Conservation (phyloP, 805 yeast genomes). For the Wickerhamomyces subpelliculosus region DNA sequence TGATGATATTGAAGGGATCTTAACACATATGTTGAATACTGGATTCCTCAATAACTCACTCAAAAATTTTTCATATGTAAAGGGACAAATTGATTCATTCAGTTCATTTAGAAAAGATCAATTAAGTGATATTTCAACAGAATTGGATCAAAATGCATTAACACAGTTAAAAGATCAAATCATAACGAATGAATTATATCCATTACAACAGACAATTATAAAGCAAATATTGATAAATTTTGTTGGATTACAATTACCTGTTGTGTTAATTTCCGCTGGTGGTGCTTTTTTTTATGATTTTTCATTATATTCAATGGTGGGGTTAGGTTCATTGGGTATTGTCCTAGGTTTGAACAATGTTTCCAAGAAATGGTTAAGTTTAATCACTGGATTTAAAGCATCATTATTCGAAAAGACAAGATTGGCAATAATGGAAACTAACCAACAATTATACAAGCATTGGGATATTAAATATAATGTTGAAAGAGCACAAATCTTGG, state of each 20-base stretch:
- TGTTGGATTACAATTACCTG: constrained; percentile 26
- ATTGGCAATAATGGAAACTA: constrained; percentile 14
- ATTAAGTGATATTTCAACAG: constrained; percentile 3
- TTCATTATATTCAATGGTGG: constrained; percentile 25
- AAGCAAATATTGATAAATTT: constrained; percentile 21
- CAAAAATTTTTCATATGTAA: constrained; percentile 22
- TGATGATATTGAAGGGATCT: constrained; percentile 22
- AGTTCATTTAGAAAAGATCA: constrained; percentile 11
- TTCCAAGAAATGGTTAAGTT: constrained; percentile 22
- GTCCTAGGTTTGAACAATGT: constrained; percentile 26
- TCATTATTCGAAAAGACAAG: constrained; percentile 19
- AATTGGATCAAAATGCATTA: constrained; percentile 12
- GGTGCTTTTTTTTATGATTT: constrained; percentile 24
- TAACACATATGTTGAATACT: constrained; percentile 21
- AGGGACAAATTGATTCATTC: constrained; percentile 25
- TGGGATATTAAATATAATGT: constrained; percentile 16
- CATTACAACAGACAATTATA: constrained; percentile 20
- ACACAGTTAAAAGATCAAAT: constrained; percentile 11
- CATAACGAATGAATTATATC: constrained; percentile 15
- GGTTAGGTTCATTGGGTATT: constrained; percentile 24
- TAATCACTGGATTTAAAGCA: constrained; percentile 17
- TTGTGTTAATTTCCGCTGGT: constrained; percentile 18
- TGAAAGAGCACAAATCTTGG: constrained; percentile 4
- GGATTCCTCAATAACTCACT: constrained; percentile 20
- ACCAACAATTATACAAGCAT: constrained; percentile 11